Percentiles rank a stretch among this genome's conserved stretches.
phyloP scores from a whole-genome alignment of 768 basidiomycete species.

The Panaeolus papilionaceus region DNA sequence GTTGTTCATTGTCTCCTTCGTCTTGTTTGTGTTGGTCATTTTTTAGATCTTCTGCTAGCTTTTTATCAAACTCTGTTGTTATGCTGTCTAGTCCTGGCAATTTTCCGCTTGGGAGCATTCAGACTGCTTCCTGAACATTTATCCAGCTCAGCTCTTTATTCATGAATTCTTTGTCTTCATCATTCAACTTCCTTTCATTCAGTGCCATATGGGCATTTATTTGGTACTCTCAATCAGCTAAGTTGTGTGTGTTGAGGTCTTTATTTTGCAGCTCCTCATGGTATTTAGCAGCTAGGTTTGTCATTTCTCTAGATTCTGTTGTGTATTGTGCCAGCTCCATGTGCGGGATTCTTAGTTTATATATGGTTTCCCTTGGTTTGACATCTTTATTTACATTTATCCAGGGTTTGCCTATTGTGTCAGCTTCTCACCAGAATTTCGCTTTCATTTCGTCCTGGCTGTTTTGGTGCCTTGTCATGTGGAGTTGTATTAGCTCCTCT shows the following conservation, averaged over 20 bases:
- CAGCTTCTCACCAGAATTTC: constrained; percentile 16
- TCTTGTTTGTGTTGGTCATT: neutral
- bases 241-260: neutral
- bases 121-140: constrained; percentile 26
- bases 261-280: constrained; percentile 35
- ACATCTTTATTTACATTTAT: neutral
- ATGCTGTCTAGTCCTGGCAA: constrained; percentile 33
- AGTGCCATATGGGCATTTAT: neutral
- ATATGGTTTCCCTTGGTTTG: constrained; percentile 14
- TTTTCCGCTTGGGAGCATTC: constrained; percentile 23
- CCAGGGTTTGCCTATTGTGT: constrained; percentile 20
- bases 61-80: constrained; percentile 37
- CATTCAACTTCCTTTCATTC: neutral
- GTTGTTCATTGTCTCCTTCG: constrained; percentile 11
- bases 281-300: constrained; percentile 33
- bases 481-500: constrained; percentile 10
- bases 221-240: neutral
- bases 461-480: constrained; percentile 13
- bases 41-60: constrained; percentile 11
- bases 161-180: constrained; percentile 14
- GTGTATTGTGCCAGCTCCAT: constrained; percentile 17
- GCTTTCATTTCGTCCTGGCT: neutral
- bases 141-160: constrained; percentile 11
- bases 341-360: constrained; percentile 12
- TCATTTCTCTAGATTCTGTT: constrained; percentile 35